Conservation (phyloP, 495 filamentous ascomycete species). For the Trichoderma erinaceum region DNA sequence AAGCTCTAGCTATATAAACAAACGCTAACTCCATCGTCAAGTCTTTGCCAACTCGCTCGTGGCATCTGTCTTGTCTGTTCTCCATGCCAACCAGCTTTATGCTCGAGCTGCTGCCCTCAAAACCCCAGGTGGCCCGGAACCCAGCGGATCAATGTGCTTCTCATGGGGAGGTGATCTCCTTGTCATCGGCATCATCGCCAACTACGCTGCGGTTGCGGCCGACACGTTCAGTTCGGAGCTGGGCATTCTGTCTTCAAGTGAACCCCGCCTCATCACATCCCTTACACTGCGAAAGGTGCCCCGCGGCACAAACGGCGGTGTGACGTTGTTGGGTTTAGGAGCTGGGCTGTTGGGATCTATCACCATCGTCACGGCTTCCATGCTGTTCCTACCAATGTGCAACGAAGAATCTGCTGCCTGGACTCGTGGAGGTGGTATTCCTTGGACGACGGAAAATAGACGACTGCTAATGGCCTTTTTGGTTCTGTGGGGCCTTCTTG, state of each 20-base stretch:
- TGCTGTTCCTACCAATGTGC: slow-evolving; percentile 67
- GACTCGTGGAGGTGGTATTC: slow-evolving; percentile 30
- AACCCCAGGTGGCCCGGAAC: slow-evolving; percentile 16
- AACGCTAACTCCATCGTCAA: slow-evolving; percentile 14
- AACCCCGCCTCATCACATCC: slow-evolving; percentile 83
- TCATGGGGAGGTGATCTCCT: slow-evolving; percentile 50
- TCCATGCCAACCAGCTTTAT: slow-evolving; percentile 62
- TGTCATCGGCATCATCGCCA: slow-evolving; percentile 53
- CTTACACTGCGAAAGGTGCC: slow-evolving; percentile 69
- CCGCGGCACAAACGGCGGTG: slow-evolving; percentile 86
- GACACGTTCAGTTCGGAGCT: slow-evolving; percentile 96
- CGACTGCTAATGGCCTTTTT: slow-evolving; percentile 53
- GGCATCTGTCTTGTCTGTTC: slow-evolving; percentile 63
- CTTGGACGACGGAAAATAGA: slow-evolving; percentile 45
- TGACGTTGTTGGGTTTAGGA: slow-evolving; percentile 63
- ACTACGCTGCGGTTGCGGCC: slow-evolving; percentile 86
- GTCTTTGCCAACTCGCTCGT: slow-evolving; percentile 83
- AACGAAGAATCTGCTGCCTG: slow-evolving; percentile 27
- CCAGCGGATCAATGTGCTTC: slow-evolving; percentile 39
- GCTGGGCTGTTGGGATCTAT: slow-evolving; percentile 73
- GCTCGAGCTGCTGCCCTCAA: slow-evolving; percentile 31
- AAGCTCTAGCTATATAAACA: background rate
- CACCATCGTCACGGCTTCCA: slow-evolving; percentile 59
- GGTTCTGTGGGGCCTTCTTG: slow-evolving; percentile 64
- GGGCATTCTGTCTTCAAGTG: slow-evolving; percentile 72